phyloP scores from a whole-genome alignment of 2,329 filamentous ascomycete species.

The Malbranchea zuffiana region DNA sequence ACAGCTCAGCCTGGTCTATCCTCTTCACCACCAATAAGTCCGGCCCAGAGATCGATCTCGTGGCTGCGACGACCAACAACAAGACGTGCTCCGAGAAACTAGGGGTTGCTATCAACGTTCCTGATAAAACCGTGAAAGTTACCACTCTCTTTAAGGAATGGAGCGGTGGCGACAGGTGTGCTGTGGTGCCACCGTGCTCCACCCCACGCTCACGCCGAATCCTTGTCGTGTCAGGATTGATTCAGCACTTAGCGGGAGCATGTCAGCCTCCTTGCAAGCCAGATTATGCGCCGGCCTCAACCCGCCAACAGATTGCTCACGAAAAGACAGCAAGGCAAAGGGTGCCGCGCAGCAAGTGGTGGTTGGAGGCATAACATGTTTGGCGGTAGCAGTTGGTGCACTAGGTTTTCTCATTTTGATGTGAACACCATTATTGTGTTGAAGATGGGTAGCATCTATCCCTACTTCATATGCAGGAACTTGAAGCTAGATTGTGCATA shows the following conservation, averaged over 20 bases:
- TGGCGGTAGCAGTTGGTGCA: too few species aligned
- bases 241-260: not conserved
- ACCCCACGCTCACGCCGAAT: constrained; percentile 2
- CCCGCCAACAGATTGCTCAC: too few species aligned
- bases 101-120: not conserved
- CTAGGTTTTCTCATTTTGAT: too few species aligned
- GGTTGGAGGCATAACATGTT: too few species aligned
- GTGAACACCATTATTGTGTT: too few species aligned
- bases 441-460: too few species aligned
- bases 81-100: constrained; percentile 2
- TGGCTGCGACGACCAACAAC: constrained; percentile 5
- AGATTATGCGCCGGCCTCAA: not conserved
- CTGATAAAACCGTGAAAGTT: constrained; percentile 3
- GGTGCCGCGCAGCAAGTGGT: too few species aligned
- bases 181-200: not conserved
- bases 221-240: constrained; percentile 3
- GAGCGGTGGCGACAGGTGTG: not conserved
- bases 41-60: not conserved
- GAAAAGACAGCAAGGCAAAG: too few species aligned
- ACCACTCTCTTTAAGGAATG: not conserved
- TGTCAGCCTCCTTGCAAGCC: constrained; percentile 5
- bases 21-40: constrained; percentile 4
- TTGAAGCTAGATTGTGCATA: too few species aligned
- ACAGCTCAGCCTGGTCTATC: not conserved
- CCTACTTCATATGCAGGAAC: too few species aligned